Percentiles rank a stretch among this genome's conserved stretches.
phyloP scores from a whole-genome alignment of 306 rosid genomes.

The Cyclanthera cordifolia region DNA sequence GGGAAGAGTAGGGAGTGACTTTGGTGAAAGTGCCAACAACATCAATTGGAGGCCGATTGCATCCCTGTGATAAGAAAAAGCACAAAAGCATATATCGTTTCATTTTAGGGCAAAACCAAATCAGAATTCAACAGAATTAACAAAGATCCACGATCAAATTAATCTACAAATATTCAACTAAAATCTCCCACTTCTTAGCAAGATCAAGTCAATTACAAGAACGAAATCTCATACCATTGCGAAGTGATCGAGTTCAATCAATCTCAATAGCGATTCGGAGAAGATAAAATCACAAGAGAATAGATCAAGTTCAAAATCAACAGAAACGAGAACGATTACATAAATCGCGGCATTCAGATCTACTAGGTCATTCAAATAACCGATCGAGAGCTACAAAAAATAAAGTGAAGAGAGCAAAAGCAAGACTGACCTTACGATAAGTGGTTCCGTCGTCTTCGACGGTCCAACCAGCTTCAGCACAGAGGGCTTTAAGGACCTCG shows the following conservation, averaged over 20 bases:
- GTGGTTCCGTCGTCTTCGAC: conserved; percentile 89
- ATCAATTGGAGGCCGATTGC: conserved; percentile 41
- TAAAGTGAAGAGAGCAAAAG: not conserved
- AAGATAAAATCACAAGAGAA: not conserved
- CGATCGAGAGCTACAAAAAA: not conserved
- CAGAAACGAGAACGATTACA: too few species aligned
- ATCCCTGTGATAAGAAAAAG: conserved; percentile 33
- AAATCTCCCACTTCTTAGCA: not conserved
- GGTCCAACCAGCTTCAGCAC: conserved; percentile 78
- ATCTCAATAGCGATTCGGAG: too few species aligned
- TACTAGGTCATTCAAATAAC: not conserved
- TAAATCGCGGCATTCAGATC: not conserved
- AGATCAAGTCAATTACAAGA: not conserved
- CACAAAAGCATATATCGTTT: not conserved
- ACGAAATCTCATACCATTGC: too few species aligned
- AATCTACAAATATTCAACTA: not conserved
- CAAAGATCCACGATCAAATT: not conserved
- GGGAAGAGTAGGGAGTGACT: conserved; percentile 45
- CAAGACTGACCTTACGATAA: conserved; percentile 48
- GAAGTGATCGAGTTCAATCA: not conserved
- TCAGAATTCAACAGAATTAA: not conserved
- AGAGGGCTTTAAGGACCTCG: conserved; percentile 77
- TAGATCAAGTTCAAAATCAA: not conserved
- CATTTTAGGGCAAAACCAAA: not conserved
- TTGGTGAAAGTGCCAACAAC: conserved; percentile 42